Conservation (phyloP, 805 yeast genomes). For the Candida maris region DNA sequence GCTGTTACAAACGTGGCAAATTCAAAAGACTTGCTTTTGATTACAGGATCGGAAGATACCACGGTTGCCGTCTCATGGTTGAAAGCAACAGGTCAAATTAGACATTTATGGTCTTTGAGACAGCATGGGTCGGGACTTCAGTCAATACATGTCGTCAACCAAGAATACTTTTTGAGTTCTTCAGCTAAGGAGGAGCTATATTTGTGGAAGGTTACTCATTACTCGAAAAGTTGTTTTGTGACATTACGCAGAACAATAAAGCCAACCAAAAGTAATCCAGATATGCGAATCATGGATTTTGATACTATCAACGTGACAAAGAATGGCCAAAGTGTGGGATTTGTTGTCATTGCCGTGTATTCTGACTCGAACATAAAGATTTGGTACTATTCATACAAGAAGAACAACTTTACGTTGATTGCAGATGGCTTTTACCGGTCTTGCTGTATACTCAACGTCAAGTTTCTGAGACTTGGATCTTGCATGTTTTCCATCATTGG, state of each 20-base stretch:
- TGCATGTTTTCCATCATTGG: conserved; percentile 46
- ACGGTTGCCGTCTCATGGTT: conserved; percentile 57
- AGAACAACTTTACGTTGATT: conserved; percentile 40
- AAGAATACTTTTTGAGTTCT: conserved; percentile 46
- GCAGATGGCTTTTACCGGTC: conserved; percentile 55
- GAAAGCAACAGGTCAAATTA: conserved; percentile 39
- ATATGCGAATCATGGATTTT: conserved; percentile 87
- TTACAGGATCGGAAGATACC: conserved; percentile 90
- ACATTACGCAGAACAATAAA: conserved; percentile 49
- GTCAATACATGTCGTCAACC: conserved; percentile 57
- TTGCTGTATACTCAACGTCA: conserved; percentile 71
- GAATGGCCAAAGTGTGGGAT: conserved; percentile 34
- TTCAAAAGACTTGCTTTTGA: conserved; percentile 39
- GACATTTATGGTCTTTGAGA: conserved; percentile 58
- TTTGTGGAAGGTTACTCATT: conserved; percentile 60
- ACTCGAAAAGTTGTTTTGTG: conserved; percentile 33
- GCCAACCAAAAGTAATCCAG: conserved; percentile 60
- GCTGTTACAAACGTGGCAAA: conserved; percentile 37
- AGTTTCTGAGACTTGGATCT: conserved; percentile 35
- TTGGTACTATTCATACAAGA: conserved; percentile 47
- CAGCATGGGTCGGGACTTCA: conserved; percentile 90
- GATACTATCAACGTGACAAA: conserved; percentile 39
- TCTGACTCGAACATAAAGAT: conserved; percentile 77
- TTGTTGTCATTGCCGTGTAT: conserved; percentile 65
- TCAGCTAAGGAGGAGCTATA: conserved; percentile 88